Evolutionary conservation across 441 rosid genomes (phyloP).

Genomic region (Bruguiera hainesii): DNA sequence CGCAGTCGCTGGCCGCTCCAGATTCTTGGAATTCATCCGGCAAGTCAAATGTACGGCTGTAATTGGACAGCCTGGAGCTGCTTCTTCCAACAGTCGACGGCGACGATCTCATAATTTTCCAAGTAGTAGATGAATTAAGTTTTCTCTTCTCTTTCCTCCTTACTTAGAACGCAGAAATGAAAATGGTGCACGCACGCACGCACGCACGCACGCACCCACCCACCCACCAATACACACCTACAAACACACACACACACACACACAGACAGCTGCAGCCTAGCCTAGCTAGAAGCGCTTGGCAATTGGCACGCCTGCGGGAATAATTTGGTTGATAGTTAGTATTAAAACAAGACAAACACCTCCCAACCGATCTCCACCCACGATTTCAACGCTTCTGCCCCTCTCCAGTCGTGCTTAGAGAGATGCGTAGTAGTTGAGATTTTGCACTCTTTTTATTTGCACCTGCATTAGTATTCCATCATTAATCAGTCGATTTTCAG

Average conservation of each 20-base stretch:
- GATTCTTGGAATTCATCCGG: constrained; percentile 34
- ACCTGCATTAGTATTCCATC: background rate
- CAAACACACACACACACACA: no score
- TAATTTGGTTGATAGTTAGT: background rate
- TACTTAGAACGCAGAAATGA: no score
- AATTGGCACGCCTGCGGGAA: constrained; percentile 10
- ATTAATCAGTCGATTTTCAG: no score
- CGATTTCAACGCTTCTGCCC: constrained; percentile 58
- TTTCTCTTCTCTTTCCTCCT: no score
- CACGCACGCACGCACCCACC: no score
- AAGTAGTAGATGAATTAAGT: background rate
- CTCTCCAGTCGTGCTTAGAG: constrained; percentile 14
- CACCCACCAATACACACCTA: no score
- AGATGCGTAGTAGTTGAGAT: constrained; percentile 23
- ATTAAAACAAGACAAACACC: constrained; percentile 53
- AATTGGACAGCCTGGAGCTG: constrained; percentile 49
- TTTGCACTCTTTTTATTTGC: constrained; percentile 3
- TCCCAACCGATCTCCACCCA: constrained; percentile 59
- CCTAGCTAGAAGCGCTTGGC: background rate
- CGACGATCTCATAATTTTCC: constrained; percentile 40
- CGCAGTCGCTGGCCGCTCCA: constrained; percentile 21
- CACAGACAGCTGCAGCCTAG: no score
- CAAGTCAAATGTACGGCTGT: constrained; percentile 46
- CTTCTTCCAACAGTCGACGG: constrained; percentile 38
- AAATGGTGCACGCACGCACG: no score